Conservation (phyloP, 192 early-diverging fungal species). For the Phycomyces nitens region DNA sequence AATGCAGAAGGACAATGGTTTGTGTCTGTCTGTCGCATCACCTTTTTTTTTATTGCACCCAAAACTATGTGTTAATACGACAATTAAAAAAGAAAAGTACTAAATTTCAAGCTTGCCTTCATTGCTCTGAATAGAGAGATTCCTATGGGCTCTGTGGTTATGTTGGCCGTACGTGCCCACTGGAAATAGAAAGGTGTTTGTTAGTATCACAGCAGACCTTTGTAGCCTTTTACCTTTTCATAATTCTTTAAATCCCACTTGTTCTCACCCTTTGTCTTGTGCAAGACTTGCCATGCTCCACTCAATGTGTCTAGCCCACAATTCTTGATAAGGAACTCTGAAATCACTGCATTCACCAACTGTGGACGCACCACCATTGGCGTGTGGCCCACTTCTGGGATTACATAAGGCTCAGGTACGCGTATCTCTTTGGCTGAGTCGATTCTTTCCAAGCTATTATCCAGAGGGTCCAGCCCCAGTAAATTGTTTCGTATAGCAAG, state of each 20-base stretch:
- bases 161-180: conserved; percentile 49
- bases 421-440: neutral
- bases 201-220: neutral
- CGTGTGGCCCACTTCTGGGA: conserved; percentile 47
- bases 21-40: conserved; percentile 54
- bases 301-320: conserved; percentile 46
- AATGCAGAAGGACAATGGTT: conserved; percentile 48
- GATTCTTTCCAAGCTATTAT: conserved; percentile 11
- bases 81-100: no score
- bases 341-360: conserved; percentile 49
- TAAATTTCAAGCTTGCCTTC: conserved; percentile 34
- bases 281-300: conserved; percentile 49
- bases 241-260: conserved; percentile 61
- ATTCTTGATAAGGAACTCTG: conserved; percentile 51
- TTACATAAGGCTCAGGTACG: conserved; percentile 36
- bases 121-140: conserved; percentile 47
- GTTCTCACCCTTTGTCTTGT: conserved; percentile 48
- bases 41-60: conserved; percentile 1
- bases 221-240: conserved; percentile 42
- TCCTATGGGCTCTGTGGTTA: conserved; percentile 38
- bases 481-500: conserved; percentile 39
- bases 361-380: conserved; percentile 49
- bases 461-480: conserved; percentile 10
- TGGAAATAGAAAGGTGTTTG: conserved; percentile 7
- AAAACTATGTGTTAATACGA: no score